Evolutionary conservation across 768 basidiomycete species (phyloP).

Genomic region (Tricholoma hemisulphureum): DNA sequence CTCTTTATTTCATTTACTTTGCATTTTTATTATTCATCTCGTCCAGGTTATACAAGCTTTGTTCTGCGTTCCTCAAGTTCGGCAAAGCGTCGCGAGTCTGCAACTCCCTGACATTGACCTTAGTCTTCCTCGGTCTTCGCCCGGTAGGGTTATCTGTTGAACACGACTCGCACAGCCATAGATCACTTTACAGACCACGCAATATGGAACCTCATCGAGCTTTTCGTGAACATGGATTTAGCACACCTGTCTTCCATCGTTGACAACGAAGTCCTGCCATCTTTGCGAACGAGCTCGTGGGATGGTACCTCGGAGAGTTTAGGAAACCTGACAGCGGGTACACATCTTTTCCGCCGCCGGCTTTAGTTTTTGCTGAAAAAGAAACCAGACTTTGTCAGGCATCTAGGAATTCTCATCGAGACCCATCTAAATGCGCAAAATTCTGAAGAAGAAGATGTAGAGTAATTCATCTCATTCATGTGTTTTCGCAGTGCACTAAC

Average conservation of each 20-base stretch:
- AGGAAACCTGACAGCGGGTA: conserved; percentile 21
- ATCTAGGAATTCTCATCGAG: conserved; percentile 45
- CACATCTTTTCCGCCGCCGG: not conserved
- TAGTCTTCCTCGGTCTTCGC: conserved; percentile 21
- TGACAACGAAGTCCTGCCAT: conserved; percentile 48
- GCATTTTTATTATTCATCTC: not conserved
- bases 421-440: conserved; percentile 38
- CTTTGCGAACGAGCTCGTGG: conserved; percentile 42
- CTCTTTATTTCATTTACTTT: conserved; percentile 5
- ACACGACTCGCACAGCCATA: not conserved
- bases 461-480: conserved; percentile 21
- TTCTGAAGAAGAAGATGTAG: conserved; percentile 31
- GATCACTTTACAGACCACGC: conserved; percentile 38
- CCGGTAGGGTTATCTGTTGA: conserved; percentile 22
- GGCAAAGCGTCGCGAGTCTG: conserved; percentile 38
- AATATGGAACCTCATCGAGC: conserved; percentile 59
- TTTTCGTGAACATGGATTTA: conserved; percentile 70
- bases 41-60: conserved; percentile 54
- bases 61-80: conserved; percentile 71
- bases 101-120: conserved; percentile 28
- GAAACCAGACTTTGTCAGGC: conserved; percentile 48
- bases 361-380: conserved; percentile 3
- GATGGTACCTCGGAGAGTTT: conserved; percentile 26
- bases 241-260: conserved; percentile 57
- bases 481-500: not conserved